These are phyloP conservation scores for Paramecium caudatum DNA, from an alignment of 73 alveolate genomes.

Conservation along the genomic window DNA sequence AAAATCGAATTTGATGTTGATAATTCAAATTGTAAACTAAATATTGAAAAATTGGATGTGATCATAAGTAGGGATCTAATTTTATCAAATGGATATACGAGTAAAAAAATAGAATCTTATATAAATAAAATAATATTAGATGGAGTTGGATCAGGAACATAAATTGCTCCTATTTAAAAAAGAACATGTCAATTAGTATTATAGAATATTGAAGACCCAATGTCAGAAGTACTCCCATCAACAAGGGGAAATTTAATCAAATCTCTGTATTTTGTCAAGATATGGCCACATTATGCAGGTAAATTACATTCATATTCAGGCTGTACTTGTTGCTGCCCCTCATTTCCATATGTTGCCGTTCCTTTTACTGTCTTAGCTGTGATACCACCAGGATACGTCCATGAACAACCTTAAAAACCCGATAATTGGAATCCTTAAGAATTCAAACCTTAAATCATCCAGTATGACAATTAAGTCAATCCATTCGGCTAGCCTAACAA, in stretches of 20 bases:
- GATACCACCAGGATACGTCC: background rate
- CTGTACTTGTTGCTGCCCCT: background rate
- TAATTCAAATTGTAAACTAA: constrained; percentile 23
- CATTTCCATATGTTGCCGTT: background rate
- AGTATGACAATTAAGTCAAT: background rate
- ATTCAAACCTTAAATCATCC: background rate
- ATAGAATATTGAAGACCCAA: background rate
- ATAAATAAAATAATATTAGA: background rate
- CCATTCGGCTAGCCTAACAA: background rate
- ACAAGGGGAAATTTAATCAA: constrained; percentile 29
- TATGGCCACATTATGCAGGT: background rate
- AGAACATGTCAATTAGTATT: background rate
- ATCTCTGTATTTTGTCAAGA: constrained; percentile 7
- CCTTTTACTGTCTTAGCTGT: background rate
- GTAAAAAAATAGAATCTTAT: too few species aligned
- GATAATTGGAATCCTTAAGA: constrained; percentile 11
- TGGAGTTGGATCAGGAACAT: background rate
- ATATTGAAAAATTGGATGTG: constrained; percentile 13
- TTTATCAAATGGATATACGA: too few species aligned
- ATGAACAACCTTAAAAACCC: background rate
- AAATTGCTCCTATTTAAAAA: background rate
- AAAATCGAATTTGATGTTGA: background rate
- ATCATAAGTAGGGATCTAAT: background rate
- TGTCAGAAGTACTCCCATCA: background rate
- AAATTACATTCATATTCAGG: background rate